Evolutionary conservation across 148 eudicot genomes (phyloP).

Genomic region (Agrostemma githago): DNA sequence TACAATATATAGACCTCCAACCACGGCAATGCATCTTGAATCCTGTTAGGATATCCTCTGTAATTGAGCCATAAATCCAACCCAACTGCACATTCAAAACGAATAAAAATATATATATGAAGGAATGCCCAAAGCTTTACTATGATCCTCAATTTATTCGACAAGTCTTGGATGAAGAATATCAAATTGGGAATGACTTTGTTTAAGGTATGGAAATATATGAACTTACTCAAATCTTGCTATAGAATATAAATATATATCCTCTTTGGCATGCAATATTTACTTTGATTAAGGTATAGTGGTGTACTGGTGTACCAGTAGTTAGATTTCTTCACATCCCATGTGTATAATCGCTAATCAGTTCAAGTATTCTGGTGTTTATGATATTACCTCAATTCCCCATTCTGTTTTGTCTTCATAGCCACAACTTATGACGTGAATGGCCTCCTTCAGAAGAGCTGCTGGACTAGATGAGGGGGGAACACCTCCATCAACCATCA

Average conservation of each 20-base stretch:
- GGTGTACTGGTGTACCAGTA: too few relatives aligned
- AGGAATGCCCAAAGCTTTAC: not conserved
- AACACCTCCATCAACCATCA: constrained; percentile 95
- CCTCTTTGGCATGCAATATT: too few relatives aligned
- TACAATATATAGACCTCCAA: constrained; percentile 96
- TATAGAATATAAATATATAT: too few relatives aligned
- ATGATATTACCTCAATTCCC: constrained; percentile 74
- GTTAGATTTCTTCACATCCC: not conserved
- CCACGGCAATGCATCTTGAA: constrained; percentile 99
- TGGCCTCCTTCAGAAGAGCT: constrained; percentile 88
- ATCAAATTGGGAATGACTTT: not conserved
- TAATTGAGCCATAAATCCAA: constrained; percentile 97
- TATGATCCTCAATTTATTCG: not conserved
- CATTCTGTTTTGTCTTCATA: constrained; percentile 99
- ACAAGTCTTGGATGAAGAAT: not conserved
- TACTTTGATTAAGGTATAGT: too few relatives aligned
- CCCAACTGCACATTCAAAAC: constrained; percentile 66
- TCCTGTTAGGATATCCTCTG: constrained; percentile 96
- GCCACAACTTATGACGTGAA: constrained; percentile 97
- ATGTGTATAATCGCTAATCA: not conserved
- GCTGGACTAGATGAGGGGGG: constrained; percentile 99
- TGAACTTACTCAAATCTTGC: not conserved
- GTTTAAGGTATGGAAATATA: not conserved
- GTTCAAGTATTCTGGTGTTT: not conserved
- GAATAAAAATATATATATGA: not conserved